Evolutionary conservation across 2,329 filamentous ascomycete species (phyloP), one percentile per base, ranked within the genome.

Genomic region (Penicillium sp.): DNA sequence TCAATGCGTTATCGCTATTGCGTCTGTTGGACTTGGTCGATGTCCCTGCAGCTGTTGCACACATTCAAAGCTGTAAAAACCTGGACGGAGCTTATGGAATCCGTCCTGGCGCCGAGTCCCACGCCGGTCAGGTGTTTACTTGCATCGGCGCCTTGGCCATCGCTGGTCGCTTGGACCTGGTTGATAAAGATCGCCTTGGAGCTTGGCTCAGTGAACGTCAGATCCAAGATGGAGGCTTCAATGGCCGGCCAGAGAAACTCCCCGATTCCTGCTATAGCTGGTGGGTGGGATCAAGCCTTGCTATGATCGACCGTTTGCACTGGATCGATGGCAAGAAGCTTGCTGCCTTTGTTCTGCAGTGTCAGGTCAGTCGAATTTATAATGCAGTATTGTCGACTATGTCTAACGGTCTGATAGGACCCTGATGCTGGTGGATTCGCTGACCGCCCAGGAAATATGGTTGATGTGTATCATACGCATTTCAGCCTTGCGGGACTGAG

Each of bases 221-320:
- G 68, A 77, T 95, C 25, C 81, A 88, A 9, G 86, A 85, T 40
- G 93, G 93, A 27, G 93, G 93, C 0, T 75, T 99, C 42, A 99
- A 99, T 67, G 93, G 93, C 2, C 81, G 93, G 41, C 93, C 93
- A 0, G 93, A 97, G 73, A 99, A 99, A 76, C 75, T 88, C 55
- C 92, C 95, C 67, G 93, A 99, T 68, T 92, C 95, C 12, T 99
- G 93, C 74, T 99, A 99, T 73, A 95, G 89, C 68, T 99, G 93
- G 93, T 99, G 93, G 93, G 93, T 97, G 37, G 75, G 92, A 64
- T 92, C 88, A 65, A 95, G 91, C 67, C 75, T 99, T 59, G 86
- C 87, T 38, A 96, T 97, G 79, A 88, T 99, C 59, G 84, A 80
- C 46, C 84, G 86, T 47, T 79, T 90, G 45, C 88, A 96, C 68